Conservation (phyloP, 768 basidiomycete genomes). For the Psilocybe cubensis region DNA sequence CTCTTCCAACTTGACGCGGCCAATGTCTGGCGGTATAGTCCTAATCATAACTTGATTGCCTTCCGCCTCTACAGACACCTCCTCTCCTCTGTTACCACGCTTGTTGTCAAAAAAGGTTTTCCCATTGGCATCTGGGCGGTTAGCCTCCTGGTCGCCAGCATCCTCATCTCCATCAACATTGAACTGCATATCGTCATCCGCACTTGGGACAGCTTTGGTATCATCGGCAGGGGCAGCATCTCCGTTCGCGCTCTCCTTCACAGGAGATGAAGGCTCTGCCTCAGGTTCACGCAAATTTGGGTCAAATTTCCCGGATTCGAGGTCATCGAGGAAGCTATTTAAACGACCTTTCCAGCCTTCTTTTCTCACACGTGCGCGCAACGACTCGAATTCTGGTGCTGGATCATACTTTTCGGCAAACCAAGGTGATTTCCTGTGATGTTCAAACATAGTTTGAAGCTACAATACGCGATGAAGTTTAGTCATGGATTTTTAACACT, state of each 20-base stretch:
- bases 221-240: conserved; percentile 52
- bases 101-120: conserved; percentile 48
- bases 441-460: conserved; percentile 95
- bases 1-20: conserved; percentile 87
- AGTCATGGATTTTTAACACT: conserved; percentile 26
- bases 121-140: conserved; percentile 60
- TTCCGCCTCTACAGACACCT: conserved; percentile 71
- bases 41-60: conserved; percentile 94
- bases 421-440: conserved; percentile 95
- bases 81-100: conserved; percentile 66
- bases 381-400: conserved; percentile 63
- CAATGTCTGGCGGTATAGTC: conserved; percentile 92
- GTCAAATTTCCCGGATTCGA: conserved; percentile 87
- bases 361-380: conserved; percentile 80
- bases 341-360: conserved; percentile 83
- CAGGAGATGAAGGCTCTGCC: conserved; percentile 49
- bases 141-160: conserved; percentile 58
- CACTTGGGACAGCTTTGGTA: conserved; percentile 44
- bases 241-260: conserved; percentile 59
- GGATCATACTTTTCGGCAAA: conserved; percentile 96
- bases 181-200: conserved; percentile 79
- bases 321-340: conserved; percentile 73
- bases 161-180: conserved; percentile 77
- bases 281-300: conserved; percentile 70
- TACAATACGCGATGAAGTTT: conserved; percentile 52